These are phyloP conservation scores for Penicillium verhagenii DNA, from an alignment of 495 filamentous ascomycete genomes.

Conservation along the genomic window DNA sequence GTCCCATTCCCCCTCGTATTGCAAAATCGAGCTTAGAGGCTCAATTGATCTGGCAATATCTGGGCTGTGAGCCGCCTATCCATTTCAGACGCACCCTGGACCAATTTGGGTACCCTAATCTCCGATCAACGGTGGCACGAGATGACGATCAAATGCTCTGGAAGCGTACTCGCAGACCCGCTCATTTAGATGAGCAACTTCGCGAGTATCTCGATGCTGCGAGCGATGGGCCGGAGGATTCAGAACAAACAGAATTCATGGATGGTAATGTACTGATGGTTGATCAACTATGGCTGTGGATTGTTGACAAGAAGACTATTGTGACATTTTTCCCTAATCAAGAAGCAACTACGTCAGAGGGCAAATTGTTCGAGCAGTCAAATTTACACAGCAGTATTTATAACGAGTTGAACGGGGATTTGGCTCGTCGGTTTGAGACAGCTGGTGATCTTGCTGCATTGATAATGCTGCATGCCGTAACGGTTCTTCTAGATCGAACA, in stretches of 20 bases:
- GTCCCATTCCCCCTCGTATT: slow-evolving; percentile 55
- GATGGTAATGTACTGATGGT: slow-evolving; percentile 68
- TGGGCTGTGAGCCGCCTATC: slow-evolving; percentile 62
- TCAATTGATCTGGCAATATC: slow-evolving; percentile 62
- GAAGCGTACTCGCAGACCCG: slow-evolving; percentile 58
- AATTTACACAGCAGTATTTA: slow-evolving; percentile 65
- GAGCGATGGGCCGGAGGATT: slow-evolving; percentile 12
- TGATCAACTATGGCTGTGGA: slow-evolving; percentile 69
- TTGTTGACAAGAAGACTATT: slow-evolving; percentile 58
- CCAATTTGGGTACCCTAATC: slow-evolving; percentile 64
- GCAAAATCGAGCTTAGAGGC: slow-evolving; percentile 55
- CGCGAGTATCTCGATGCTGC: slow-evolving; percentile 19
- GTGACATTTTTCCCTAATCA: slow-evolving; percentile 58
- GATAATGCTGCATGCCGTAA: slow-evolving; percentile 60
- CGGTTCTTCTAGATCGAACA: slow-evolving; percentile 58
- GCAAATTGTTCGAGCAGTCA: slow-evolving; percentile 57
- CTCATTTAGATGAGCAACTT: slow-evolving; percentile 29
- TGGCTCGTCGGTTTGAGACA: slow-evolving; percentile 62
- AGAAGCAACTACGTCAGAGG: slow-evolving; percentile 46
- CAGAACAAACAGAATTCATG: slow-evolving; percentile 34
- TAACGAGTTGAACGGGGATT: slow-evolving; percentile 67
- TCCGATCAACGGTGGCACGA: slow-evolving; percentile 58
- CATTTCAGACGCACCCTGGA: slow-evolving; percentile 65
- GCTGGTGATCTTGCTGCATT: slow-evolving; percentile 62
- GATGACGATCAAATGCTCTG: slow-evolving; percentile 73